These are phyloP conservation scores for Gliomastix tumulicola DNA, from an alignment of 2,329 filamentous ascomycete genomes.

Conservation along the genomic window DNA sequence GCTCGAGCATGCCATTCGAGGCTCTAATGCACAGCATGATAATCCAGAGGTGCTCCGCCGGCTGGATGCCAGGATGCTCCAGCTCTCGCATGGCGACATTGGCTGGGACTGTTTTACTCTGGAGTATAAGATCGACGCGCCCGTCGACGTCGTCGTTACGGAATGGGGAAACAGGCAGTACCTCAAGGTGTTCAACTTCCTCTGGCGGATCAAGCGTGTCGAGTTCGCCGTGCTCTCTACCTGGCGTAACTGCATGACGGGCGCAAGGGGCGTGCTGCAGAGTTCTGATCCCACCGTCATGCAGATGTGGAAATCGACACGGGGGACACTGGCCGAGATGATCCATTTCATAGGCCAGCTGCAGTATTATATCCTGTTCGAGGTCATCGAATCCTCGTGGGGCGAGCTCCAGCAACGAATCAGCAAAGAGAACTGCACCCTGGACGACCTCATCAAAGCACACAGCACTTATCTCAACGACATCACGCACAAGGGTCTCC, in stretches of 20 bases:
- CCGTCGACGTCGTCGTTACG: slow-evolving; percentile 93
- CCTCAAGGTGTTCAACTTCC: slow-evolving; percentile 97
- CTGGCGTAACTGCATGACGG: slow-evolving; percentile 95
- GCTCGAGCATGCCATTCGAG: slow-evolving; percentile 91
- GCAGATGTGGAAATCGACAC: slow-evolving; percentile 81
- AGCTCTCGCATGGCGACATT: slow-evolving; percentile 92
- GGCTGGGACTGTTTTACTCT: slow-evolving; percentile 99
- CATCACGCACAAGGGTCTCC: slow-evolving; percentile 91
- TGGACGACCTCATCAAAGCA: slow-evolving; percentile 90
- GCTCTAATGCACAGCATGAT: slow-evolving; percentile 95
- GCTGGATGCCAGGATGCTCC: slow-evolving; percentile 95
- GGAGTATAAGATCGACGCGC: slow-evolving; percentile 96
- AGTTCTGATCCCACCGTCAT: slow-evolving; percentile 62
- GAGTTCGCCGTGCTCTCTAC: slow-evolving; percentile 88
- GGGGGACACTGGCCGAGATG: slow-evolving; percentile 92
- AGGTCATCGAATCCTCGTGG: slow-evolving; percentile 97
- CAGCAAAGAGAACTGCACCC: slow-evolving; percentile 75
- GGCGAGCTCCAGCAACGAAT: slow-evolving; percentile 79
- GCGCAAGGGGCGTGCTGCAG: slow-evolving; percentile 81
- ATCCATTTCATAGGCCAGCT: slow-evolving; percentile 96
- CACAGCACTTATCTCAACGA: slow-evolving; percentile 86
- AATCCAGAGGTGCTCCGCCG: slow-evolving; percentile 83
- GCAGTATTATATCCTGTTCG: slow-evolving; percentile 97
- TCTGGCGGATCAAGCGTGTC: slow-evolving; percentile 96
- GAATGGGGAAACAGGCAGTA: slow-evolving; percentile 95